Evolutionary conservation across 805 yeast species (phyloP).

Genomic region (Yarrowia yakushimensis): DNA sequence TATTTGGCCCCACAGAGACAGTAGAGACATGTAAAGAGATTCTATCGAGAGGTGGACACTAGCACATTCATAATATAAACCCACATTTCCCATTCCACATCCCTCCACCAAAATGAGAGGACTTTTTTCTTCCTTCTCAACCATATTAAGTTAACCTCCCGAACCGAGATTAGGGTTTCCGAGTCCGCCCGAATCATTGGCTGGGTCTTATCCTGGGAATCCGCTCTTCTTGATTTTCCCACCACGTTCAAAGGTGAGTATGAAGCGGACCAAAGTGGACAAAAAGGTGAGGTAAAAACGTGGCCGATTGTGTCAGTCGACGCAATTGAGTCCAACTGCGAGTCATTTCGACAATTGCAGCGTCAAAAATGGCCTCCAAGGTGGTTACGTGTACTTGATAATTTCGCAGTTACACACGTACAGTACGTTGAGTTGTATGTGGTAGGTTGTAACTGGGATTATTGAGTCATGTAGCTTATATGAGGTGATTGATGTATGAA

Average conservation of each 20-base stretch:
- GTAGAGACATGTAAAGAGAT: background rate
- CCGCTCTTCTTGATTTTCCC: slow-evolving; percentile 21
- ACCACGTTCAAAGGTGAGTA: slow-evolving; percentile 22
- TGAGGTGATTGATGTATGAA: no score
- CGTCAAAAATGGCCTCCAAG: no score
- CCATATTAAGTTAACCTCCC: slow-evolving; percentile 22
- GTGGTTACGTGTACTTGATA: background rate
- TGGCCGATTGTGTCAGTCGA: background rate
- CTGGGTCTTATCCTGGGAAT: slow-evolving; percentile 12
- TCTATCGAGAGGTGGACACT: background rate
- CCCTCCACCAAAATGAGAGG: no score
- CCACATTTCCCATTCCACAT: no score
- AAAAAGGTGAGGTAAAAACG: no score
- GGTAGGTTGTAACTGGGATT: no score
- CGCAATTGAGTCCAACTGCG: background rate
- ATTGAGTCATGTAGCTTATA: no score
- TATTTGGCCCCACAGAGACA: background rate
- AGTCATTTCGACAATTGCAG: no score
- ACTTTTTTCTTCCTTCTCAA: background rate
- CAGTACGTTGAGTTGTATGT: no score
- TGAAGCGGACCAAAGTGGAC: background rate
- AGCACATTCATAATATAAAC: no score
- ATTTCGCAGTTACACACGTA: no score
- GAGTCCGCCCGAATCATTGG: slow-evolving; percentile 23
- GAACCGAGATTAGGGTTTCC: slow-evolving; percentile 14